These are phyloP conservation scores for Colletotrichum acutatum DNA, from an alignment of 2,329 filamentous ascomycete species.

Conservation along the genomic window DNA sequence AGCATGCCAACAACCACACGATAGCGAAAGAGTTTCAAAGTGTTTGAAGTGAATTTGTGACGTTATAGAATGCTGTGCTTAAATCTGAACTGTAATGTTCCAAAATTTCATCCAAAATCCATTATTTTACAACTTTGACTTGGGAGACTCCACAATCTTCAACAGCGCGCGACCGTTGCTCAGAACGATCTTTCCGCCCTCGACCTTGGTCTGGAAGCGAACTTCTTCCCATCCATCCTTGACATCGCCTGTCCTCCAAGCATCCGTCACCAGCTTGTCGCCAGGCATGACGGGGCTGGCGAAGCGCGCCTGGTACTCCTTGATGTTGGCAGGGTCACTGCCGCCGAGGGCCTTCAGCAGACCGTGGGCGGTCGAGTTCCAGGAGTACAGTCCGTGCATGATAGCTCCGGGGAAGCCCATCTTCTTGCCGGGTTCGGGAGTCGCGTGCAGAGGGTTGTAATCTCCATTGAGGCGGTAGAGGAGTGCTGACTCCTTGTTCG, in stretches of 20 bases:
- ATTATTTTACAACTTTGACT: slow-evolving; percentile 70
- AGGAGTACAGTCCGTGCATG: slow-evolving; percentile 89
- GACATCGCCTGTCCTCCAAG: slow-evolving; percentile 80
- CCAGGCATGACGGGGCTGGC: slow-evolving; percentile 86
- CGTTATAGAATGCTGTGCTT: neutral
- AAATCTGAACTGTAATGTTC: neutral
- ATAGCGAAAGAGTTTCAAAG: neutral
- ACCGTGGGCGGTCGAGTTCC: slow-evolving; percentile 82
- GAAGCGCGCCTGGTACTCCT: slow-evolving; percentile 90
- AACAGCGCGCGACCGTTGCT: slow-evolving; percentile 88
- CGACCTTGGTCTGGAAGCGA: slow-evolving; percentile 81
- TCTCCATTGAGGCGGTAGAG: slow-evolving; percentile 90
- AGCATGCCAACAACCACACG: neutral
- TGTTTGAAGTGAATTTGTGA: neutral
- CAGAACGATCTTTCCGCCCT: slow-evolving; percentile 84
- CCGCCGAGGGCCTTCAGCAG: slow-evolving; percentile 79
- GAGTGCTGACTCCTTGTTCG: slow-evolving; percentile 76
- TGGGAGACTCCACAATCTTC: slow-evolving; percentile 66
- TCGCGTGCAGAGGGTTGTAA: slow-evolving; percentile 93
- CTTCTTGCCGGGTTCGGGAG: slow-evolving; percentile 83
- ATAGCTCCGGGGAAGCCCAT: slow-evolving; percentile 94
- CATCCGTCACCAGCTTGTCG: slow-evolving; percentile 82
- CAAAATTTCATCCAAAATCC: neutral
- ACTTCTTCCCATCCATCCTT: slow-evolving; percentile 82
- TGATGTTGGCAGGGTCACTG: slow-evolving; percentile 83